Conservation (phyloP, 2,329 filamentous ascomycete species). For the Hymenoscyphus albidus region DNA sequence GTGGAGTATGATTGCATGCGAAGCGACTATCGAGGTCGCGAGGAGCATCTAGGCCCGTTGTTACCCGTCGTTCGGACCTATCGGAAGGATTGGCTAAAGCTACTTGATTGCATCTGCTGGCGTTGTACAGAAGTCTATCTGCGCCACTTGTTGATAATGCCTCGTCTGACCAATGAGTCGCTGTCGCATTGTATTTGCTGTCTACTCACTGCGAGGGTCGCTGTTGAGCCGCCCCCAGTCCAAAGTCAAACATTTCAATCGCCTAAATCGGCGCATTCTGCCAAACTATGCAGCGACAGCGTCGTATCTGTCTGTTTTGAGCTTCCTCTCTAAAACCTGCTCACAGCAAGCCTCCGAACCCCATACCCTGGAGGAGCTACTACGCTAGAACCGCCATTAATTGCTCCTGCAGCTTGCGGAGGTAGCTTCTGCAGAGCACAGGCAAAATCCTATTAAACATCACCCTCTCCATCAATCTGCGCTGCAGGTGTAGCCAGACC, state of each 20-base stretch:
- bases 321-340: conserved; percentile 1
- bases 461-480: neutral
- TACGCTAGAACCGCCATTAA: neutral
- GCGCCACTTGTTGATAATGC: neutral
- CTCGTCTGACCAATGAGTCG: neutral
- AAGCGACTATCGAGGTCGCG: neutral
- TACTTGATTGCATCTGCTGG: neutral
- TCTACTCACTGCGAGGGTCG: neutral
- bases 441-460: neutral
- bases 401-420: neutral
- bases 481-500: neutral
- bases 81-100: neutral
- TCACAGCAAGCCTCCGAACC: neutral
- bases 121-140: conserved; percentile 2
- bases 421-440: neutral
- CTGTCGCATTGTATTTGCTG: neutral
- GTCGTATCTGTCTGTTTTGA: neutral
- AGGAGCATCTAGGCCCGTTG: conserved; percentile 1
- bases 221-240: neutral
- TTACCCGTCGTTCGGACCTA: neutral
- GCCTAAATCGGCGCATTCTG: neutral
- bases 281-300: neutral
- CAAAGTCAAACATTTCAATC: neutral
- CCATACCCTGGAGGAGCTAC: neutral
- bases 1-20: neutral